Conservation (phyloP, 352 stramenopile genomes). For the Pythium utonaiense region DNA sequence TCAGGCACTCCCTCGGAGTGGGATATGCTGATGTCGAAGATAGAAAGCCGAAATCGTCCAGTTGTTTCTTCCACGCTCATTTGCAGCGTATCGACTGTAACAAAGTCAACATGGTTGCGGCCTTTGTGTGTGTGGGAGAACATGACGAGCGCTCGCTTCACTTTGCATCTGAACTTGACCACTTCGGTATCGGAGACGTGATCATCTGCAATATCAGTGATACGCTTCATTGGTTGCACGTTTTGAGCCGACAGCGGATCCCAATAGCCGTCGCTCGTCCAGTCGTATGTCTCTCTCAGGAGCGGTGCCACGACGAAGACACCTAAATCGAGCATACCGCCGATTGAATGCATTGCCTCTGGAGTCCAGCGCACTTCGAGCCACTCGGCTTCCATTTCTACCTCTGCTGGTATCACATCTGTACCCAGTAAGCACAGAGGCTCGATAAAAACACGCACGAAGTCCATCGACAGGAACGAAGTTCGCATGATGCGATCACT, state of each 20-base stretch:
- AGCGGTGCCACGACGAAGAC: constrained; percentile 38
- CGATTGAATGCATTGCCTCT: constrained; percentile 59
- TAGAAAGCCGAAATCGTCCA: constrained; percentile 48
- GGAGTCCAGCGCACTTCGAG: constrained; percentile 68
- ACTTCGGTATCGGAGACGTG: constrained; percentile 31
- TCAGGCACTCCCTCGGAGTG: constrained; percentile 4
- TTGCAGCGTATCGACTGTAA: constrained; percentile 55
- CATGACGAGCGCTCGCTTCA: constrained; percentile 52
- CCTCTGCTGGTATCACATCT: constrained; percentile 31
- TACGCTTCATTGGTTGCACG: constrained; percentile 38
- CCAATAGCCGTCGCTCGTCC: constrained; percentile 23
- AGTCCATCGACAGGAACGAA: constrained; percentile 64
- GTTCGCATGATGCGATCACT: constrained; percentile 20
- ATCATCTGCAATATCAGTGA: constrained; percentile 34
- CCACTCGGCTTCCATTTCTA: constrained; percentile 80
- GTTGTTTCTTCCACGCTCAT: constrained; percentile 61
- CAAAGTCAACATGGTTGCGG: constrained; percentile 38
- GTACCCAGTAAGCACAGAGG: constrained; percentile 39
- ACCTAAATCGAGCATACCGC: constrained; percentile 54
- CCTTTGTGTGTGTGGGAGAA: constrained; percentile 39
- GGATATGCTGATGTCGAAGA: constrained; percentile 45
- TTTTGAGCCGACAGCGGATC: not conserved
- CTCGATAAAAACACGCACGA: constrained; percentile 55
- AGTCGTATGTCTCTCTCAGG: constrained; percentile 22
- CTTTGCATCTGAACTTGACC: constrained; percentile 56